These are phyloP conservation scores for Hypoxylon crocopeplum DNA, from an alignment of 495 filamentous ascomycete genomes.

Conservation along the genomic window DNA sequence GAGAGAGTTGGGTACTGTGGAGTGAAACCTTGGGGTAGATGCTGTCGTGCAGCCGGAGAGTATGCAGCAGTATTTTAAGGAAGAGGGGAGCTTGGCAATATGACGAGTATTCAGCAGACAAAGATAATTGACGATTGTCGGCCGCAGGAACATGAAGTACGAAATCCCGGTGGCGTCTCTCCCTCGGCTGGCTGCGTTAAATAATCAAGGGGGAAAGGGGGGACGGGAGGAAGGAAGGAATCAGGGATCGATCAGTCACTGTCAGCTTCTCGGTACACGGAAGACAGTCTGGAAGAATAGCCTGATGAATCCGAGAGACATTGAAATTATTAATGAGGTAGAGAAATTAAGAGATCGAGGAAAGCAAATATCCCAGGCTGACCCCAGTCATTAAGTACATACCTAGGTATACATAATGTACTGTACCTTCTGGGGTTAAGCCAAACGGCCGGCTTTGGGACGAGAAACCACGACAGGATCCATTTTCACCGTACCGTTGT, in stretches of 20 bases:
- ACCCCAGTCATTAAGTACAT: too few relatives aligned
- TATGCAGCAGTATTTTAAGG: conserved; percentile 19
- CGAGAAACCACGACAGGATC: too few relatives aligned
- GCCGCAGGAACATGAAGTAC: conserved; percentile 22
- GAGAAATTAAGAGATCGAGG: conserved; percentile 13
- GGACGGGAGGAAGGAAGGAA: conserved; percentile 1
- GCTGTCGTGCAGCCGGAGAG: conserved; percentile 2
- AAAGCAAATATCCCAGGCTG: too few relatives aligned
- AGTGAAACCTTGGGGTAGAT: conserved; percentile 17
- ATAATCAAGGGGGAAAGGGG: not conserved
- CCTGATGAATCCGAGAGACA: conserved; percentile 16
- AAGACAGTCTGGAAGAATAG: conserved; percentile 21
- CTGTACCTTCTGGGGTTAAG: not conserved
- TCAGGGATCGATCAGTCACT: conserved; percentile 13
- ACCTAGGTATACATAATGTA: not conserved
- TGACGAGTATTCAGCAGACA: conserved; percentile 3
- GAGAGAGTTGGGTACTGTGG: conserved; percentile 12
- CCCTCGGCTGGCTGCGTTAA: not conserved
- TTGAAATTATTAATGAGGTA: conserved; percentile 15
- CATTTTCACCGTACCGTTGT: not conserved
- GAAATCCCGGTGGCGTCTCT: not conserved
- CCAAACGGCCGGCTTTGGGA: not conserved
- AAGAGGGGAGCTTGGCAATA: conserved; percentile 10
- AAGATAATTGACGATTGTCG: conserved; percentile 5
- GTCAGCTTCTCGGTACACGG: conserved; percentile 26